phyloP scores from a whole-genome alignment of 768 basidiomycete species.

The Ramaria rubella region DNA sequence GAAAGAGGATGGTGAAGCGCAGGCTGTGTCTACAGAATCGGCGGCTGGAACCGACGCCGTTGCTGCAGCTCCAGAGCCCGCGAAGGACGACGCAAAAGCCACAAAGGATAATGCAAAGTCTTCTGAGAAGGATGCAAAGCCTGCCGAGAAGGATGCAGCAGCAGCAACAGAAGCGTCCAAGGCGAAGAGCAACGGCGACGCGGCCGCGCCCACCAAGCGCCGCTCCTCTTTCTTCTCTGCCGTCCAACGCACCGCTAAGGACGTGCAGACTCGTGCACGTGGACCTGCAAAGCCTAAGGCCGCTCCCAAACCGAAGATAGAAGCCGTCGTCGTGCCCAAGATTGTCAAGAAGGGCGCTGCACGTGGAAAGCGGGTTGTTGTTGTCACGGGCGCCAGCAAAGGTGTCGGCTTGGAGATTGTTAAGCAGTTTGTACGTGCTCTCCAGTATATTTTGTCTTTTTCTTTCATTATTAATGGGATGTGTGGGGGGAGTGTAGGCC shows the following conservation, averaged over 20 bases:
- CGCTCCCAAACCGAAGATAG: not conserved
- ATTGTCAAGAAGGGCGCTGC: constrained; percentile 9
- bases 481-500: not conserved
- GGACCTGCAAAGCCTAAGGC: not conserved
- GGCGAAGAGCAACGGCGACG: not conserved
- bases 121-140: not conserved
- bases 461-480: not conserved
- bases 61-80: not conserved
- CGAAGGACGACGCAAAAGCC: not conserved
- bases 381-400: constrained; percentile 8
- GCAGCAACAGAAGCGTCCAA: not conserved
- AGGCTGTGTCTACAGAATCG: not conserved
- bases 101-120: not conserved
- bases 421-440: constrained; percentile 8
- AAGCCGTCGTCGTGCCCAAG: not conserved
- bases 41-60: not conserved
- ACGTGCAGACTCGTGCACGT: not conserved
- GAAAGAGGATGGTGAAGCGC: not conserved
- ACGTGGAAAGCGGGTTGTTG: constrained; percentile 6
- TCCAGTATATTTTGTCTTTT: not conserved
- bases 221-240: constrained; percentile 5
- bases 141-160: not conserved
- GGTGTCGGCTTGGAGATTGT: constrained; percentile 6
- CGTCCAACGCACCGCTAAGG: not conserved
- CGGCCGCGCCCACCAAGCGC: not conserved